Percentiles rank a stretch among this genome's conserved stretches.
Conservation (phyloP, 495 filamentous ascomycete species). For the Entonaema liquescens region DNA sequence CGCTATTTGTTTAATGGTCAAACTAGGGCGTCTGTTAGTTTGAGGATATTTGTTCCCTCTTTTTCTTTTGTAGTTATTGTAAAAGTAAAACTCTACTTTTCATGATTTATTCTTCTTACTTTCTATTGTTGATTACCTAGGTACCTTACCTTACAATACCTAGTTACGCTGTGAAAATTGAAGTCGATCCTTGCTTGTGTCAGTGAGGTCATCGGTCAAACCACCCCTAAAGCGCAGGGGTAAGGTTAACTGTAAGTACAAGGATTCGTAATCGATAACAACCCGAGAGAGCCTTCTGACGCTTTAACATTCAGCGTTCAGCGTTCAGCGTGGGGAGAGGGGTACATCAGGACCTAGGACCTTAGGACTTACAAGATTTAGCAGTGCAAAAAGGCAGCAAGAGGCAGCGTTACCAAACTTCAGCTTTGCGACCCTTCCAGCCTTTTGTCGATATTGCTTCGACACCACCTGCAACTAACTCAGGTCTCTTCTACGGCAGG, state of each 20-base stretch:
- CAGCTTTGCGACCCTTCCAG: conserved; percentile 17
- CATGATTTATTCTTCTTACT: neutral
- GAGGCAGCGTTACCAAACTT: no score
- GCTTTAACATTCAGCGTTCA: no score
- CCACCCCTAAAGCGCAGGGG: conserved; percentile 12
- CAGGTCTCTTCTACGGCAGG: neutral
- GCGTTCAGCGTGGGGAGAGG: conserved; percentile 34
- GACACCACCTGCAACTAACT: neutral
- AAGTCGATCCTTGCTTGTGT: conserved; percentile 1
- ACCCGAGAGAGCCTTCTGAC: conserved; percentile 21
- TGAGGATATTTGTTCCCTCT: neutral
- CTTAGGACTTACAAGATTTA: conserved; percentile 3
- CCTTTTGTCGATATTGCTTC: conserved; percentile 19
- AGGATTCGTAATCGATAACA: conserved; percentile 33
- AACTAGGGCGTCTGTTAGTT: neutral
- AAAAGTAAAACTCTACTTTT: neutral
- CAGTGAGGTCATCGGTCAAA: conserved; percentile 37
- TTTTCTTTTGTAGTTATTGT: neutral
- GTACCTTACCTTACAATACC: no score
- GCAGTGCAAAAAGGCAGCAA: neutral
- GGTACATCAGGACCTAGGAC: conserved; percentile 18
- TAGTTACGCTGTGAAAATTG: no score
- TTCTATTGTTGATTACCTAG: neutral
- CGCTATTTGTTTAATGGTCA: neutral
- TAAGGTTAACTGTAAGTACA: neutral